Percentiles rank a stretch among this genome's conserved stretches.
Conservation (phyloP, 2,329 filamentous ascomycete genomes). For the Aspergillus awamori region DNA sequence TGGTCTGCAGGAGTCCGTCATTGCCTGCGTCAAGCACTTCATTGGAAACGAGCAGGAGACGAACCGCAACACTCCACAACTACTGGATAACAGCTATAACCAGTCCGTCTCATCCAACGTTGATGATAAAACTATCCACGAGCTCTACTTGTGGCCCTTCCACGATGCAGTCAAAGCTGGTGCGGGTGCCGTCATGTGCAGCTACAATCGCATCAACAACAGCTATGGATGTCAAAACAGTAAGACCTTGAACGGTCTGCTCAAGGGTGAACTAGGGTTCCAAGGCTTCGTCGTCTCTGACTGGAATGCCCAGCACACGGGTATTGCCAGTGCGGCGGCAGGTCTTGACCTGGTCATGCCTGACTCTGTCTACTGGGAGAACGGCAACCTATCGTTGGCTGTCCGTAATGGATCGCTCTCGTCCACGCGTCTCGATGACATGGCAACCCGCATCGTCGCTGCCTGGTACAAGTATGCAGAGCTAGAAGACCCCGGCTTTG, state of each 20-base stretch:
- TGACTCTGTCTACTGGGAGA: slow-evolving; percentile 10
- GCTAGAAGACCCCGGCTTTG: slow-evolving; percentile 38
- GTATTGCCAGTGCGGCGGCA: slow-evolving; percentile 66
- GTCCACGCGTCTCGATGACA: slow-evolving; percentile 14
- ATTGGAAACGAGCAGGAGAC: slow-evolving; percentile 65
- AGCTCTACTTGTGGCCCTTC: slow-evolving; percentile 69
- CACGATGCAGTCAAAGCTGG: slow-evolving; percentile 63
- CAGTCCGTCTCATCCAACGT: slow-evolving; percentile 62
- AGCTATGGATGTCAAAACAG: slow-evolving; percentile 9
- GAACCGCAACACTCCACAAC: slow-evolving; percentile 28
- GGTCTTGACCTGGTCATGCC: slow-evolving; percentile 64
- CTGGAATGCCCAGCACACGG: slow-evolving; percentile 74
- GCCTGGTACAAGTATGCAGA: slow-evolving; percentile 16
- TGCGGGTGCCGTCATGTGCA: slow-evolving; percentile 64
- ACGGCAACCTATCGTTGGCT: slow-evolving; percentile 9
- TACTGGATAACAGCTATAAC: slow-evolving; percentile 37
- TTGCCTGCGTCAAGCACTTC: slow-evolving; percentile 54
- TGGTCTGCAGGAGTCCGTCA: slow-evolving; percentile 49
- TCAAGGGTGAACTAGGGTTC: slow-evolving; percentile 80
- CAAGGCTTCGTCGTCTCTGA: slow-evolving; percentile 80
- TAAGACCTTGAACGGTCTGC: slow-evolving; percentile 56
- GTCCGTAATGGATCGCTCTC: slow-evolving; percentile 16
- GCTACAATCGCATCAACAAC: slow-evolving; percentile 63
- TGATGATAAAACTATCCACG: slow-evolving; percentile 67
- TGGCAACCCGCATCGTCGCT: slow-evolving; percentile 18